phyloP scores from a whole-genome alignment of 1,284 basidiomycete species.

The Trichosporon sp. region DNA sequence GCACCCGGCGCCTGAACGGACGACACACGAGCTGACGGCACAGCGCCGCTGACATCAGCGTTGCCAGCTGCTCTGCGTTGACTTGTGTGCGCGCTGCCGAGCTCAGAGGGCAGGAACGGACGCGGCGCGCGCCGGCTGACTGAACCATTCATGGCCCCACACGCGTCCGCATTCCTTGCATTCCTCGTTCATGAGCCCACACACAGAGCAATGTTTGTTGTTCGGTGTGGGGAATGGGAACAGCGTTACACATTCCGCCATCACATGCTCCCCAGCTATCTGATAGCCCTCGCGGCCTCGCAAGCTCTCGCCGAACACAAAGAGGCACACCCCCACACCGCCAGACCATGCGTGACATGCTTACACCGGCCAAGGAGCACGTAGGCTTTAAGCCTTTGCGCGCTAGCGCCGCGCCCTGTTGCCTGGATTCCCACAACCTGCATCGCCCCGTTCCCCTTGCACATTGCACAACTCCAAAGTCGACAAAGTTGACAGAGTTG shows the following conservation, averaged over 20 bases:
- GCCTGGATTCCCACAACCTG: not conserved
- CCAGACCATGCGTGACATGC: not conserved
- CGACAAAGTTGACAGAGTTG: not conserved
- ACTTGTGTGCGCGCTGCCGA: too few species aligned
- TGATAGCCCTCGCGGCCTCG: not conserved
- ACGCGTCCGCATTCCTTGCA: too few species aligned
- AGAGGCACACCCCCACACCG: too few species aligned
- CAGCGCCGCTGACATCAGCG: not conserved
- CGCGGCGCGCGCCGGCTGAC: too few species aligned
- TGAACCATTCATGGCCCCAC: too few species aligned
- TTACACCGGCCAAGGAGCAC: not conserved
- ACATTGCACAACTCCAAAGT: not conserved
- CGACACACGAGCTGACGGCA: not conserved
- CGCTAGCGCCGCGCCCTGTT: not conserved
- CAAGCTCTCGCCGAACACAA: not conserved
- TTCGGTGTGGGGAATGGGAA: not conserved
- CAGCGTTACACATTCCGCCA: not conserved
- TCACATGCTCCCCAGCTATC: not conserved
- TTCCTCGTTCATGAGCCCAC: too few species aligned
- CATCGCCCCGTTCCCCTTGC: too few species aligned
- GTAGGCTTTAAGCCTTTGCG: not conserved
- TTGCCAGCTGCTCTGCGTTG: too few species aligned
- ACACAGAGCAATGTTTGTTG: not conserved
- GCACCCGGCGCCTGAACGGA: not conserved
- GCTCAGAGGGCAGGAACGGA: too few species aligned